Conservation (phyloP, 2,329 filamentous ascomycete genomes). For the Coniochaeta sp. region DNA sequence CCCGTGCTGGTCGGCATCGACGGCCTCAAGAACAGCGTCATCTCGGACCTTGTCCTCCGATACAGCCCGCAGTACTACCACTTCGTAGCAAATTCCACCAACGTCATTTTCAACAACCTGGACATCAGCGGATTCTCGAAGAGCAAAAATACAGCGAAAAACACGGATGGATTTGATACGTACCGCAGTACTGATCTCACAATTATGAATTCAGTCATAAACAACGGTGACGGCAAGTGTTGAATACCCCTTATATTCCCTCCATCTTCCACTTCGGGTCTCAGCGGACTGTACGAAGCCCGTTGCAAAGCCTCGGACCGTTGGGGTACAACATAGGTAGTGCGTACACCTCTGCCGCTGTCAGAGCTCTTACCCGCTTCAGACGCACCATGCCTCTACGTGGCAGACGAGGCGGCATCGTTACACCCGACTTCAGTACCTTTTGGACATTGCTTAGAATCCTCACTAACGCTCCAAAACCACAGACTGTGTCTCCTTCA, state of each 20-base stretch:
- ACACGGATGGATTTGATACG: conserved; percentile 57
- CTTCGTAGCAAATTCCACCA: conserved; percentile 51
- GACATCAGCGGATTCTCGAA: conserved; percentile 47
- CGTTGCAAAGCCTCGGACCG: neutral
- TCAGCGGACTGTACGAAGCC: neutral
- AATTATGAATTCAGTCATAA: conserved; percentile 55
- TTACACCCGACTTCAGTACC: neutral
- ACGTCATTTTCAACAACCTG: conserved; percentile 55
- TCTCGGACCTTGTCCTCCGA: conserved; percentile 49
- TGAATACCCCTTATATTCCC: too few relatives aligned
- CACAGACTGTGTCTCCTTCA: conserved; percentile 53
- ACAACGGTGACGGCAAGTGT: conserved; percentile 52
- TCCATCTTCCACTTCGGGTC: neutral
- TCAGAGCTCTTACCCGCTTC: neutral
- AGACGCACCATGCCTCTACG: neutral
- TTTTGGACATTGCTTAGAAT: too few relatives aligned
- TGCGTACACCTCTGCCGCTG: neutral
- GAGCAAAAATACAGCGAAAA: conserved; percentile 49
- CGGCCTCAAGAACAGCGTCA: conserved; percentile 45
- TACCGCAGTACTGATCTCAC: conserved; percentile 53
- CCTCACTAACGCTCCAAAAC: neutral
- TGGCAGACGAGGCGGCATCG: conserved; percentile 8
- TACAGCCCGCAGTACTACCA: conserved; percentile 53
- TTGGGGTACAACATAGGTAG: neutral
- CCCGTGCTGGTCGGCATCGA: conserved; percentile 55